These are phyloP conservation scores for Saturnispora dispora DNA, from an alignment of 805 yeast genomes.

Conservation along the genomic window DNA sequence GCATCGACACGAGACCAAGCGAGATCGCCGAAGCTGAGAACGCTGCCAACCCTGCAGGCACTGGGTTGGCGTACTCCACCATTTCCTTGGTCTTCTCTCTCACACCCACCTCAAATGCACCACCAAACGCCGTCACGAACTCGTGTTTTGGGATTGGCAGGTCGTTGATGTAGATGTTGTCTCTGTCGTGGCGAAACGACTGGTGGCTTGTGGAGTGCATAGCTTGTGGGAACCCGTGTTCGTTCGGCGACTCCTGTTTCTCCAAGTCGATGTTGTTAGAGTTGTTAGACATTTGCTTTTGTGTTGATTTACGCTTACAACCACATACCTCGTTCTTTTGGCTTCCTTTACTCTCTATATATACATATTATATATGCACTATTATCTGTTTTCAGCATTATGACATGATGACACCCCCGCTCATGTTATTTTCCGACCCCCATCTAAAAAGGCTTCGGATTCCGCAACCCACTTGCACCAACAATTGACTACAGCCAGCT, in stretches of 20 bases:
- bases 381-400: not conserved
- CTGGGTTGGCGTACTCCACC: slow-evolving; percentile 35
- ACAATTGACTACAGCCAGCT: not conserved
- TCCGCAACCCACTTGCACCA: not conserved
- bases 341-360: not conserved
- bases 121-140: slow-evolving; percentile 56
- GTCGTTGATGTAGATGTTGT: slow-evolving; percentile 34
- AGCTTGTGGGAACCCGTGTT: slow-evolving; percentile 5
- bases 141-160: slow-evolving; percentile 42
- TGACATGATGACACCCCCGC: not conserved
- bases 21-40: slow-evolving; percentile 40
- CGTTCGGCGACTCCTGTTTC: slow-evolving; percentile 13
- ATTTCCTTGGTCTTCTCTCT: slow-evolving; percentile 21
- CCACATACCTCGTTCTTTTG: not conserved
- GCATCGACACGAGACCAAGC: slow-evolving; percentile 37
- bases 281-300: not conserved
- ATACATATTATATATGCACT: too few species aligned
- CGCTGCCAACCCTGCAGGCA: slow-evolving; percentile 45
- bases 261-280: slow-evolving; percentile 22
- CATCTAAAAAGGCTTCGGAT: not conserved
- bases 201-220: slow-evolving; percentile 10
- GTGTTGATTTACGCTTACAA: not conserved
- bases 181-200: slow-evolving; percentile 32
- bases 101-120: slow-evolving; percentile 39
- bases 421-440: not conserved